phyloP scores from a whole-genome alignment of 345 rosid genomes.

The Arabis alpina region DNA sequence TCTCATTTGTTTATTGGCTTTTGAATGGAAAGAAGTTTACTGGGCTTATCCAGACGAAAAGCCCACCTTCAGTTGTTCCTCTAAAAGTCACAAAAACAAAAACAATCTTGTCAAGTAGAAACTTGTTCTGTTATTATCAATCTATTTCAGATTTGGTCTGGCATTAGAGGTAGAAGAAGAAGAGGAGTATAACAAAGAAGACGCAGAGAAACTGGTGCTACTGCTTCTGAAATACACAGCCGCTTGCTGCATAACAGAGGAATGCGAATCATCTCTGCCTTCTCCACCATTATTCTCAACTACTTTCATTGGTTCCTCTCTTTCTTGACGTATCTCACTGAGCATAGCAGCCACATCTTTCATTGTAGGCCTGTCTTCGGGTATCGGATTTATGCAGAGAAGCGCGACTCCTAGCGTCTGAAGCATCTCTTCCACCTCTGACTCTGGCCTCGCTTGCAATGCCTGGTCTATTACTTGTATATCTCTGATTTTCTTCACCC shows the following conservation, averaged over 20 bases:
- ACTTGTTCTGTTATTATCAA: conserved; percentile 5
- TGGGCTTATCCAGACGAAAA: conserved; percentile 2
- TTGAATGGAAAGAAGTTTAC: background rate
- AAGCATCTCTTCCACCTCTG: conserved; percentile 66
- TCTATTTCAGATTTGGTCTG: conserved; percentile 47
- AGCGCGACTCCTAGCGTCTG: conserved; percentile 72
- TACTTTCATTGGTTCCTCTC: conserved; percentile 56
- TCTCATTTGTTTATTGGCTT: background rate
- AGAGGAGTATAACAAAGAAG: conserved; percentile 62
- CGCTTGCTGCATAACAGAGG: conserved; percentile 33
- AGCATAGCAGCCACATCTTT: conserved; percentile 77
- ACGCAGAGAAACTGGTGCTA: conserved; percentile 65
- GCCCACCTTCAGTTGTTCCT: background rate
- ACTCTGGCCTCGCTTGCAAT: conserved; percentile 52
- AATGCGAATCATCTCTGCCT: conserved; percentile 33
- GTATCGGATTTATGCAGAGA: conserved; percentile 62
- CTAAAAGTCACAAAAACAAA: background rate
- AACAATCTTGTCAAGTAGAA: background rate
- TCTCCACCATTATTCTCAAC: conserved; percentile 39
- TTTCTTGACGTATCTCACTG: conserved; percentile 62
- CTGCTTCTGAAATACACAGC: conserved; percentile 46
- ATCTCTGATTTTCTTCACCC: conserved; percentile 63
- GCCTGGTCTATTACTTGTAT: conserved; percentile 53
- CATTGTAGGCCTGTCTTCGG: conserved; percentile 73
- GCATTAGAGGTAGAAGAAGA: conserved; percentile 40